Base-by-base conservation (phyloP, 305 asterid species). In the Striga hermonthica region DNA sequence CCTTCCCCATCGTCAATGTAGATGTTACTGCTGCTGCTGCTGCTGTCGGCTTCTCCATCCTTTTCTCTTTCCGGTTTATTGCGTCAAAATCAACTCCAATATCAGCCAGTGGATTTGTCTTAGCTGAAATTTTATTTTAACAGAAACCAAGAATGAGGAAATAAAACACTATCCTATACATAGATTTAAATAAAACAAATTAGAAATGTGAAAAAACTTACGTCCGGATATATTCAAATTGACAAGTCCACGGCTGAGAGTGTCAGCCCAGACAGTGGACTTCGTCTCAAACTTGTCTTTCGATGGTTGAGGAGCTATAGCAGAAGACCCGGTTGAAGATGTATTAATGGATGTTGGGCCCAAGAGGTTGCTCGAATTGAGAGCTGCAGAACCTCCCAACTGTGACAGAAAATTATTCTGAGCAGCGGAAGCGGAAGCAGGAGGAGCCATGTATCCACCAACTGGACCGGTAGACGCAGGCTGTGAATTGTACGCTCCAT, bases 21-120 rank as follows among this genome's bases (percentile, higher is more conserved):
- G 99, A 90, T 48, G 83, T 80, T 43, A 67, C 82, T 6, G 87
- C 47, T 53, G 84, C 82, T 6, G 87, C 47, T 53, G 84, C 38
- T 12, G 85, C 73, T 6, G 89, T 72, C 65, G 94, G 95, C 72
- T 90, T 90, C 72, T 90, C 99, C 95, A 93, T 82, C 78, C 97
- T 82, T 80, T 86, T 93, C 75, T 93, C 99, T 86, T 73, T 88
- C 52, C 97, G 96, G 66, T 93, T 93, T 71, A 93, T 83, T 58
- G 96, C 89, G 63, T 93, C 99, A 75, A 93, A 93, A 77, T 93
- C 97, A 74, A 93, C 89, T 78, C 99, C 99, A 43, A 93, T 90
- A 75, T 88, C 94, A 67, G 86, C 80, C 75, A 90, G 60, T 11
- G 97, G 99, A 74, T 90, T 88, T 64, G 95, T 83, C 78, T 93